phyloP scores from a whole-genome alignment of 257 asterid genomes.

The Plantago major region DNA sequence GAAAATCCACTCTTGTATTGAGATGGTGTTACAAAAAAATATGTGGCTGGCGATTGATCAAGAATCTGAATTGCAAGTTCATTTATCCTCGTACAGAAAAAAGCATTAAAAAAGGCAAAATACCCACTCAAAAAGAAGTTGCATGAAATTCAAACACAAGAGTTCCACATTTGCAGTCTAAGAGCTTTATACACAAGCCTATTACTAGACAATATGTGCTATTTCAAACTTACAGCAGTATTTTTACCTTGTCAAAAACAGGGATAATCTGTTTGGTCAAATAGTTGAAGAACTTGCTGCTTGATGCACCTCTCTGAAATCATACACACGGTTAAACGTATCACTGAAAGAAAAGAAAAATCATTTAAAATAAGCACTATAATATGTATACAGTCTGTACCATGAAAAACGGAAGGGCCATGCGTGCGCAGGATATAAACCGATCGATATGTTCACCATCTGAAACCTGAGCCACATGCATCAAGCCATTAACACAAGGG shows the following conservation, averaged over 20 bases:
- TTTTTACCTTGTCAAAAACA: constrained; percentile 81
- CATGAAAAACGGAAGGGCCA: constrained; percentile 79
- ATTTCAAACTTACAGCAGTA: constrained; percentile 13
- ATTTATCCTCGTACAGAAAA: constrained; percentile 1
- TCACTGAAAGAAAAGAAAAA: neutral
- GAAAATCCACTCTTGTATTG: neutral
- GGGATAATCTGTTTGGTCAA: constrained; percentile 79
- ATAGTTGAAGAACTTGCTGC: constrained; percentile 79
- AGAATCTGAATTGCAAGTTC: neutral
- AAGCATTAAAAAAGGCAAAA: neutral
- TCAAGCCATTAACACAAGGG: constrained; percentile 1
- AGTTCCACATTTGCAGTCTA: too few species aligned
- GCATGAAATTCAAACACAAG: constrained; percentile 9
- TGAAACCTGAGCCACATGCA: constrained; percentile 50
- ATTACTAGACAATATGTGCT: constrained; percentile 5
- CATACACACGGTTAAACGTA: constrained; percentile 20
- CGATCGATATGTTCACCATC: constrained; percentile 84
- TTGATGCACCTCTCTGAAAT: constrained; percentile 83
- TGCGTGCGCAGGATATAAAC: constrained; percentile 64
- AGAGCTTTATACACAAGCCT: neutral
- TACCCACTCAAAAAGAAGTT: neutral
- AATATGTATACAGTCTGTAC: constrained; percentile 27
- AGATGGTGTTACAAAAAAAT: neutral
- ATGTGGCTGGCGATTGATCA: neutral
- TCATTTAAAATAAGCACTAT: neutral